These are phyloP conservation scores for Boehmeria nivea DNA, from an alignment of 306 rosid genomes.

Conservation along the genomic window DNA sequence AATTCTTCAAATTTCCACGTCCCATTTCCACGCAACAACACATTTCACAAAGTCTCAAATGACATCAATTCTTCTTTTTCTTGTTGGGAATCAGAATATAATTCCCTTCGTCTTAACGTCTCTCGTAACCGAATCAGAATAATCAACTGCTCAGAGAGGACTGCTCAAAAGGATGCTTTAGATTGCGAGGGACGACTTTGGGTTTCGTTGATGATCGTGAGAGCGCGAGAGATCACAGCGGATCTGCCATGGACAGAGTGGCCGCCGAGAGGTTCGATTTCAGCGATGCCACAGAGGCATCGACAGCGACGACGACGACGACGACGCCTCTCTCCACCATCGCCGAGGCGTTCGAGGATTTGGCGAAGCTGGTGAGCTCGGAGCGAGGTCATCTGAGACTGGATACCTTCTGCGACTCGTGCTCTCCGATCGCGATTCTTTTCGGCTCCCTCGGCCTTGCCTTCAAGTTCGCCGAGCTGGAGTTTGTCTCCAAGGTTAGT, in stretches of 20 bases:
- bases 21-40: too few relatives aligned
- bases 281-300: too few relatives aligned
- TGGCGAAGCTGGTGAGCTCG: slow-evolving; percentile 22
- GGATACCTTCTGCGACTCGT: slow-evolving; percentile 55
- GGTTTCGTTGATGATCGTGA: slow-evolving; percentile 6
- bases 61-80: too few relatives aligned
- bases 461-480: slow-evolving; percentile 91
- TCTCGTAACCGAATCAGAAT: neutral
- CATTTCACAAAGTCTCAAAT: too few relatives aligned
- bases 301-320: slow-evolving; percentile 2
- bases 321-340: slow-evolving; percentile 56
- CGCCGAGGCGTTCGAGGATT: slow-evolving; percentile 67
- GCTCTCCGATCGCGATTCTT: slow-evolving; percentile 62
- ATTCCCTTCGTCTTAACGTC: neutral
- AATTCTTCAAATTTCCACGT: too few relatives aligned
- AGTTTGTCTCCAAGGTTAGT: slow-evolving; percentile 84
- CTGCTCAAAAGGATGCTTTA: too few relatives aligned
- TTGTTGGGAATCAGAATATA: too few relatives aligned
- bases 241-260: slow-evolving; percentile 5
- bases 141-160: neutral
- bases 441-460: slow-evolving; percentile 81
- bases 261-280: slow-evolving; percentile 63
- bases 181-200: too few relatives aligned
- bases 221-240: neutral
- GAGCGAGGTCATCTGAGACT: slow-evolving; percentile 29